These are phyloP conservation scores for Crepidotus variabilis DNA, from an alignment of 768 basidiomycete species.

Conservation along the genomic window DNA sequence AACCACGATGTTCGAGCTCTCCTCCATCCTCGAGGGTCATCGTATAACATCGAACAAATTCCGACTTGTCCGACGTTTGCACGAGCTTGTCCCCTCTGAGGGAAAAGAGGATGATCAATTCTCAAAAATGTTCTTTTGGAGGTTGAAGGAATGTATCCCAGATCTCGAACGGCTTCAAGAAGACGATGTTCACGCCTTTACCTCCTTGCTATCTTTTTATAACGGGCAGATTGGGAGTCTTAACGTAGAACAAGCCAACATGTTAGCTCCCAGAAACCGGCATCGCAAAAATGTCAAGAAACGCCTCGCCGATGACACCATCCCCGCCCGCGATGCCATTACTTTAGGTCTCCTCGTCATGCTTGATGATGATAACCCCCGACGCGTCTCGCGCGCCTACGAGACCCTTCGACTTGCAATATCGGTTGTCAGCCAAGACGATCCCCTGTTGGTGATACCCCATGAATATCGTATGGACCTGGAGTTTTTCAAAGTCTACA, in stretches of 20 bases:
- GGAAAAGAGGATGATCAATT: conserved; percentile 44
- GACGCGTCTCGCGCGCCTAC: conserved; percentile 57
- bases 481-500: conserved; percentile 45
- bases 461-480: conserved; percentile 41
- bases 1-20: conserved; percentile 44
- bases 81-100: conserved; percentile 37
- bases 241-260: conserved; percentile 42
- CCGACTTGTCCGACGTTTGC: conserved; percentile 64
- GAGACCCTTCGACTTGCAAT: conserved; percentile 58
- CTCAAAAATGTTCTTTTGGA: conserved; percentile 71
- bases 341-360: conserved; percentile 51
- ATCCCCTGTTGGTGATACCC: conserved; percentile 22
- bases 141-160: conserved; percentile 76
- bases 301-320: conserved; percentile 13
- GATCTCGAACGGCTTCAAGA: conserved; percentile 46
- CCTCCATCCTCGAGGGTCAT: conserved; percentile 51
- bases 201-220: conserved; percentile 54
- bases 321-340: conserved; percentile 45
- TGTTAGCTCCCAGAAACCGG: conserved; percentile 38
- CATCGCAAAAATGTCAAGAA: conserved; percentile 25
- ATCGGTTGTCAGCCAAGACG: conserved; percentile 34
- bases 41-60: conserved; percentile 75
- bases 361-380: conserved; percentile 47
- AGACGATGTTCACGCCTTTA: conserved; percentile 72
- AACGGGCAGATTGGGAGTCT: conserved; percentile 63